Evolutionary conservation across 352 stramenopile genomes (phyloP), one percentile per base, ranked within the genome.

Genomic region (Elongisporangium prolatum): DNA sequence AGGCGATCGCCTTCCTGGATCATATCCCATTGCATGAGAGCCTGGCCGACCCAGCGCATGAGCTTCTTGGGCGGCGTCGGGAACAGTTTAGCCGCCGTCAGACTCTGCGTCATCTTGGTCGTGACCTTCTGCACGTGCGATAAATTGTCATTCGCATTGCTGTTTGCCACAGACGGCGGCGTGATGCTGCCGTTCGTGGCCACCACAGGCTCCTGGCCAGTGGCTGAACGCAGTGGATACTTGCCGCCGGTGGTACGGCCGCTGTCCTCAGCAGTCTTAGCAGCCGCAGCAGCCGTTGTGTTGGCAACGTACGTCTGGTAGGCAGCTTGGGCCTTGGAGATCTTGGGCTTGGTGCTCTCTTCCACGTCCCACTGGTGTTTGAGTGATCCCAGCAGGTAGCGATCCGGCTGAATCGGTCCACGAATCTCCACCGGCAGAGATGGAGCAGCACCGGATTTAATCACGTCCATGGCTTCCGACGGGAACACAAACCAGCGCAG

Each of bases 11-110:
- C 96, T 50, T 98, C 89, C 67, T 98, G 70, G 55, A 99, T 96
- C 94, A 99, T 98, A 61, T 96, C 69, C 88, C 89, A 98, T 62
- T 98, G 89, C 54, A 96, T 86, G 53, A 98, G 75, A 4, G 95
- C 96, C 64, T 98, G 84, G 4, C 83, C 81, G 21, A 94, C 79
- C 58, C 63, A 77, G 14, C 77, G 77, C 63, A 91, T 68, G 25
- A 94, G 61, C 58, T 92, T 91, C 71, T 93, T 91, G 0, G 84
- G 81, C n/a, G 69, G 92, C 60, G 38, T 86, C 53, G 71, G 86
- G 70, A 78, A 83, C 48, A 77, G 57, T 59, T 74, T 89, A 0
- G 66, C 82, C 56, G 49, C 70, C n/a, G 57, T 75, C 58, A 68
- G 81, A 65, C 71, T 79, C 67, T 69, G 64, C 0, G 69, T 70